Evolutionary conservation across 176 grass and related monocot genomes (phyloP).

Genomic region (Lolium multiflorum): DNA sequence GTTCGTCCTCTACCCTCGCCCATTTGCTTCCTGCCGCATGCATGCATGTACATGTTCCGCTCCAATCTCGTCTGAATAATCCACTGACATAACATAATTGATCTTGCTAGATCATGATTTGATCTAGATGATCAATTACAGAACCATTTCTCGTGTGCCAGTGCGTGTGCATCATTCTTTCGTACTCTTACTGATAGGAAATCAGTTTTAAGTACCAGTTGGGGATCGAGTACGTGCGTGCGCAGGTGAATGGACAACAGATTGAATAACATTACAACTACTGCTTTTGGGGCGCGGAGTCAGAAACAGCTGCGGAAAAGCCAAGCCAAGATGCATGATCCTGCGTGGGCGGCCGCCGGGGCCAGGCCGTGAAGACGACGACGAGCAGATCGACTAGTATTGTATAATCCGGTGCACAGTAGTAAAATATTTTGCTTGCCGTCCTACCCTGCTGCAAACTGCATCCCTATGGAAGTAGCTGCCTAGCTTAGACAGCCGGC

Average conservation of each 20-base stretch:
- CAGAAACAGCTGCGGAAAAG: background rate
- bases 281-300: background rate
- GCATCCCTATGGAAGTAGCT: background rate
- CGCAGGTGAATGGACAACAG: constrained; percentile 18
- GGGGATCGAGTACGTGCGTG: background rate
- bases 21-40: background rate
- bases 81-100: background rate
- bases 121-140: too few relatives aligned
- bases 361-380: background rate
- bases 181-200: too few relatives aligned
- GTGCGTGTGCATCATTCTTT: too few relatives aligned
- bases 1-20: background rate
- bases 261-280: background rate
- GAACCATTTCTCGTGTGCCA: too few relatives aligned
- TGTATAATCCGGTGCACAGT: background rate
- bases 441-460: constrained; percentile 11
- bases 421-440: constrained; percentile 50
- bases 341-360: constrained; percentile 47
- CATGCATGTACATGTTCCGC: background rate
- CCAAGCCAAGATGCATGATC: background rate
- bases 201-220: too few relatives aligned
- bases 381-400: background rate
- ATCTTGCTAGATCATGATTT: too few relatives aligned
- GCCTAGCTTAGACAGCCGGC: background rate
- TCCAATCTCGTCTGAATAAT: background rate